Base-by-base conservation (phyloP, 441 rosid genomes). In the Flueggea neowawraea region DNA sequence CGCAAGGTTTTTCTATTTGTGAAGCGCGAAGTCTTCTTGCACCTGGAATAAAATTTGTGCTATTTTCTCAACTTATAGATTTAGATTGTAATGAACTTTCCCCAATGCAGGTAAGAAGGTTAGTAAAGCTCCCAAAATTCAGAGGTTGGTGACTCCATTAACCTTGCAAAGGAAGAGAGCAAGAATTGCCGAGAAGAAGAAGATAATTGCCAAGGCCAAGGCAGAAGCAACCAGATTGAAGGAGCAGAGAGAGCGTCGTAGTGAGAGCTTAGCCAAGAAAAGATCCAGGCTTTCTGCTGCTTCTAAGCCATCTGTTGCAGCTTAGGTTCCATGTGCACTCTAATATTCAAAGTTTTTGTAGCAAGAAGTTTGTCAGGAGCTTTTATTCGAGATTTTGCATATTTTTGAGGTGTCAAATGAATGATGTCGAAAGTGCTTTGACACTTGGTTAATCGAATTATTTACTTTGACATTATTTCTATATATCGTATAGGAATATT, bases 121-220 rank as follows among this genome's bases (percentile, higher is more conserved):
- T 3, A 81, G 83, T 57, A 81, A 81, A 72, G 83, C 83, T 54
- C 86, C 86, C 10, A 76, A 81, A 69, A 81, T 78, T 57, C 83
- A 76, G 74, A 71, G 81, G 65, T 45, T 81, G 76, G 83, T 81
- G 15, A 78, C 83, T 41, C 86, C 86, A 11, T 58, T 76, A 67
- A 81, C 81, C 22, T 61, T 81, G 76, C 86, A 76, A 64, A 76
- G 83, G 74, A 81, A 81, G 72, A 36, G 83, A 49, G 79, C 78
- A 22, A 78, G 81, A 53, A 76, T 78, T 58, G 68, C 81, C 5
- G 83, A 78, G 15, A 76, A 81, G 61, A 81, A 76, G 76, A 81
- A 74, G 73, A 78, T 79, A 69, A 67, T 73, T 15, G 74, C 73
- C 14, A 81, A 81, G 85, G 80, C 85, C 14, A 78, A 78, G 72